Base-by-base conservation (phyloP, 2,329 filamentous ascomycete species). In the Fusarium sp. region DNA sequence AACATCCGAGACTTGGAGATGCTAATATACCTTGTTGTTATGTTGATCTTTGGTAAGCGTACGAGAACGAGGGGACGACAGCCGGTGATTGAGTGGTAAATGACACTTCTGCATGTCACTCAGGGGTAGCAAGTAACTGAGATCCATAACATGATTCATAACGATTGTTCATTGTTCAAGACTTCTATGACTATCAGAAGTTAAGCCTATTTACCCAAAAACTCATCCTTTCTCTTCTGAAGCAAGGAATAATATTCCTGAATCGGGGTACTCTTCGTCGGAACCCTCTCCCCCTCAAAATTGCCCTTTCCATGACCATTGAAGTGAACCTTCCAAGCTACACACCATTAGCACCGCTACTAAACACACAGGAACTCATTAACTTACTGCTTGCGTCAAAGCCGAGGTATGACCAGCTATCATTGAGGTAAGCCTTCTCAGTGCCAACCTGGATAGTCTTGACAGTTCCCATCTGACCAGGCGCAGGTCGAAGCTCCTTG, bases 381-480 rank as follows among this genome's bases (percentile, higher is more conserved):
- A 30, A 81, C 83, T 83, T 83, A 87, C 85, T 86, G 68, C 82
- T 85, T 5, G 84, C 82, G 68, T 87, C 84, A 20, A 83, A 83
- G 38, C 79, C 79, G 22, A 87, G 81, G 52, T 83, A 84, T 3
- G 85, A 86, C 83, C 86, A 87, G 72, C 83, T 85, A 51, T 87
- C 85, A 63, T 86, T 86, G 26, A 87, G 81, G 62, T 85, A 87
- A 14, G 80, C 81, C 72, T 82, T 83, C 70, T 85, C 81, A 1
- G 78, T 73, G 15, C 79, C 82, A 22, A 85, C 78, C 1, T 72
- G 75, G 73, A 87, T 83, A 2, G 82, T 84, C 81, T 86, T 86
- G 68, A 86, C 82, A 52, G 78, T 62, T 3, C 85, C 86, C 82
- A 86, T 86, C 54, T 80, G 79, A 1, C 85, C 85, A 3, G 85